These are phyloP conservation scores for Phaeosphaeria sp. DNA, from an alignment of 2,329 filamentous ascomycete genomes.

Conservation along the genomic window DNA sequence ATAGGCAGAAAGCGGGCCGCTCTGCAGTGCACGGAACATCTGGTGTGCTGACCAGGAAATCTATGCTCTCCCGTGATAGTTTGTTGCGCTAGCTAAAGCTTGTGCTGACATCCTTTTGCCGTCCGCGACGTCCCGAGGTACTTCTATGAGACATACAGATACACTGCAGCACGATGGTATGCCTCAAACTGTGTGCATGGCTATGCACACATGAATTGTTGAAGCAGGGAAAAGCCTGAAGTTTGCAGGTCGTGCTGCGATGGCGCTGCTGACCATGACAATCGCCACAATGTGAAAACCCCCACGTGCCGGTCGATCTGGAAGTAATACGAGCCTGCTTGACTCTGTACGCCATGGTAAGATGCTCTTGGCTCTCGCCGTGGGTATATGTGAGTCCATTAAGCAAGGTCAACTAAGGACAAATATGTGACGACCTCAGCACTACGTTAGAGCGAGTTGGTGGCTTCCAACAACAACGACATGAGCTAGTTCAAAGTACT, in stretches of 20 bases:
- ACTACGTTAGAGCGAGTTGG: neutral
- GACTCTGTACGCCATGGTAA: neutral
- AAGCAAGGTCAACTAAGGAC: neutral
- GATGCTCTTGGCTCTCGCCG: neutral
- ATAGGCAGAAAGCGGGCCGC: neutral
- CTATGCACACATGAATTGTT: neutral
- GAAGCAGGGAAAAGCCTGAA: too few relatives aligned
- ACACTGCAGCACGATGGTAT: neutral
- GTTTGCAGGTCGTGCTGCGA: too few relatives aligned
- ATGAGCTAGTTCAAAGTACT: neutral
- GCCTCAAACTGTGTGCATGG: neutral
- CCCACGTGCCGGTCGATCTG: neutral
- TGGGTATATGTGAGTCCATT: neutral
- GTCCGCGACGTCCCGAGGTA: neutral
- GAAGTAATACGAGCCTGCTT: neutral
- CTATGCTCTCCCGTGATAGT: neutral
- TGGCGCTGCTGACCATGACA: neutral
- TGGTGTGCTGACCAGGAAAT: neutral
- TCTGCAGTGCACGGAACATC: neutral
- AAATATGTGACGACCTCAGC: neutral
- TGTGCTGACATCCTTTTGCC: neutral
- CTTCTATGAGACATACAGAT: neutral
- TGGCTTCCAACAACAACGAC: neutral
- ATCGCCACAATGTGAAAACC: too few relatives aligned
- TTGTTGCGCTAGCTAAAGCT: neutral